These are phyloP conservation scores for Epichloe baconii DNA, from an alignment of 2,329 filamentous ascomycete species.

Conservation along the genomic window DNA sequence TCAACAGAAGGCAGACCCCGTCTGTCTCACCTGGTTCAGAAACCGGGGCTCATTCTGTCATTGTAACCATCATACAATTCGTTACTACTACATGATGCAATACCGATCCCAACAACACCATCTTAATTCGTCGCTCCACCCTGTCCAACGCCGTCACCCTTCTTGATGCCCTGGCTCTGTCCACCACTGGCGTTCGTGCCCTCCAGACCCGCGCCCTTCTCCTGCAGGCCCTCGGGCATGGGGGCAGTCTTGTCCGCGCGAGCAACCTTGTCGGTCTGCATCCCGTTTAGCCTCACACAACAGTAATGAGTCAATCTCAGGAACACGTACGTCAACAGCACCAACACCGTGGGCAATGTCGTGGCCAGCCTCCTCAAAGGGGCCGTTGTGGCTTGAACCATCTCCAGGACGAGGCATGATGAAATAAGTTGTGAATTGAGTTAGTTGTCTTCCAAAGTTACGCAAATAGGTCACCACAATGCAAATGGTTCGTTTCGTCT, in stretches of 20 bases:
- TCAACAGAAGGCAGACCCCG: no score
- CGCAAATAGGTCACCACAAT: no score
- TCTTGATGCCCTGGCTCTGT: conserved; percentile 27
- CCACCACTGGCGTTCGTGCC: conserved; percentile 31
- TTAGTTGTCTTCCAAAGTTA: no score
- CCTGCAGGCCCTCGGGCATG: conserved; percentile 28
- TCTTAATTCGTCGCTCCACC: conserved; percentile 14
- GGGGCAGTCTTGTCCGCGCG: conserved; percentile 37
- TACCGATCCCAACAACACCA: background rate
- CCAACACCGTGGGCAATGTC: conserved; percentile 33
- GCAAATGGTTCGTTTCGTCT: no score
- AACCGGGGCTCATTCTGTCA: background rate
- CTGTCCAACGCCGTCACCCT: conserved; percentile 28
- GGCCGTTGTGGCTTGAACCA: conserved; percentile 33
- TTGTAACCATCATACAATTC: background rate
- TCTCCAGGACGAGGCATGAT: conserved; percentile 39
- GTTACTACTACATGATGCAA: background rate
- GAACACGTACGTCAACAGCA: conserved; percentile 20
- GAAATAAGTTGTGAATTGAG: background rate
- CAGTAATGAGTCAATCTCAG: no score
- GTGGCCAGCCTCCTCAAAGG: conserved; percentile 25
- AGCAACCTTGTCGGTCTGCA: conserved; percentile 23
- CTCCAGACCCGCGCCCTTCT: conserved; percentile 29
- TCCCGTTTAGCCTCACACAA: background rate
- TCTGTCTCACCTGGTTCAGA: no score